Conservation (phyloP, 2,329 filamentous ascomycete genomes). For the Drechslerella coelobrocha region DNA sequence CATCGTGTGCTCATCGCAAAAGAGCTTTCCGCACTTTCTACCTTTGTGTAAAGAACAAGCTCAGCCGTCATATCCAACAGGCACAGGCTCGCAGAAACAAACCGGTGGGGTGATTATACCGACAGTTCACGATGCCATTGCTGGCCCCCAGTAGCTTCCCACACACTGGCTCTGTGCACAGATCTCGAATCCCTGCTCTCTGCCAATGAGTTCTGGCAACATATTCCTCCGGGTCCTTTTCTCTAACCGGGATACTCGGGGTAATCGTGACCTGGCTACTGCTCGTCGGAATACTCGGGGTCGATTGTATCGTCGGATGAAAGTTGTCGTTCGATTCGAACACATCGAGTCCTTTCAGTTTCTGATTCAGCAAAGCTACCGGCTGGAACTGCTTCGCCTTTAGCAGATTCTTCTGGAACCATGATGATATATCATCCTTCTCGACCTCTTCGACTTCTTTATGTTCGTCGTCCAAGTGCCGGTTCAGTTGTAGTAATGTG, state of each 20-base stretch:
- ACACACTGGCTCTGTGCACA: conserved; percentile 86
- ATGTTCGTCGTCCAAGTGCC: conserved; percentile 85
- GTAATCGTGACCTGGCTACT: conserved; percentile 57
- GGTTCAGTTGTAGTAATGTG: conserved; percentile 89
- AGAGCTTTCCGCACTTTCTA: conserved; percentile 86
- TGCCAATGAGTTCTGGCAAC: conserved; percentile 93
- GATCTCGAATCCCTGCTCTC: conserved; percentile 72
- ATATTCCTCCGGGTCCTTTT: conserved; percentile 82
- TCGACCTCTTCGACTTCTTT: conserved; percentile 86
- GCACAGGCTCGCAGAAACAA: not conserved
- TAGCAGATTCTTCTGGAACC: conserved; percentile 93
- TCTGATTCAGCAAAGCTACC: conserved; percentile 88
- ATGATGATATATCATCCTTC: conserved; percentile 94
- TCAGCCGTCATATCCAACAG: conserved; percentile 19
- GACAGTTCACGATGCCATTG: conserved; percentile 85
- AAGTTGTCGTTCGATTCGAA: conserved; percentile 82
- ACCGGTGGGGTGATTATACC: conserved; percentile 47
- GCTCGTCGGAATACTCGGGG: conserved; percentile 54
- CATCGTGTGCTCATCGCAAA: conserved; percentile 98
- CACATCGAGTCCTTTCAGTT: conserved; percentile 87
- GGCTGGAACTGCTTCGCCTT: conserved; percentile 94
- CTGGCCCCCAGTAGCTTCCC: conserved; percentile 77
- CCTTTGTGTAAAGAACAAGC: conserved; percentile 41
- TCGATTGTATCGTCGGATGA: conserved; percentile 56
- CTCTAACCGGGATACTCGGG: conserved; percentile 52